Evolutionary conservation across 2,329 filamentous ascomycete species (phyloP), one percentile per base, ranked within the genome.

Genomic region (Apiospora hydei): DNA sequence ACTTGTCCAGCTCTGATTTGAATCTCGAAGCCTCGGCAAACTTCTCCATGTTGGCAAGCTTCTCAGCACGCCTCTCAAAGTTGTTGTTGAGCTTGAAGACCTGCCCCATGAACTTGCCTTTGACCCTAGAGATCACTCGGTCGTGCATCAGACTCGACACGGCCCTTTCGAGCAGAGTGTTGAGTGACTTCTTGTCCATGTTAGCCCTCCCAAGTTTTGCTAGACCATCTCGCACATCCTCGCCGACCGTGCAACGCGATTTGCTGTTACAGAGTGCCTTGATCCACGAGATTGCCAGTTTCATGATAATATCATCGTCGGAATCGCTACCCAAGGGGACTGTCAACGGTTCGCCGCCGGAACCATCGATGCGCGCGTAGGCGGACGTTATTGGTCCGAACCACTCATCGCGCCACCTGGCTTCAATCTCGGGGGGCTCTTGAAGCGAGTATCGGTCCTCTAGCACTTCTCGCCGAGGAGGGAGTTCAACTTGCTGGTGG

Each of bases 1-100:
- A 81, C 10, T 77, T 77, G 76, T 94, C 92, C 41, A 94, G 85
- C 69, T 83, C 82, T 6, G 82, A 77, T 79, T 94, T 94, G 83
- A 90, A 90, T 2, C 82, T 78, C 1, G 85, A 85, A 0, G 92
- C 92, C 70, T 90, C 86, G 69, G 85, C 81, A 71, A 89, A 90
- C 76, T 90, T 90, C 13, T 85, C 78, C 70, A 84, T 84, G 71
- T 87, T 85, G 41, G 88, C 86, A 49, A 86, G 81, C 75, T 91
- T 91, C 24, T 87, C 84, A 18, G 94, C 86, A 8, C 85, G 82
- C 44, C 86, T 85, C 10, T 86, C 82, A 74, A 92, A 90, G 41
- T 86, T 84, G 74, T 90, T 88, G 70, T 89, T 89, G 46, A 93
- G 86, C 53, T 88, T 85, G 79, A 90, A 94, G 14, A 90, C 89